Conservation (phyloP, 129 eudicot species). For the Pittosporum tobira region DNA sequence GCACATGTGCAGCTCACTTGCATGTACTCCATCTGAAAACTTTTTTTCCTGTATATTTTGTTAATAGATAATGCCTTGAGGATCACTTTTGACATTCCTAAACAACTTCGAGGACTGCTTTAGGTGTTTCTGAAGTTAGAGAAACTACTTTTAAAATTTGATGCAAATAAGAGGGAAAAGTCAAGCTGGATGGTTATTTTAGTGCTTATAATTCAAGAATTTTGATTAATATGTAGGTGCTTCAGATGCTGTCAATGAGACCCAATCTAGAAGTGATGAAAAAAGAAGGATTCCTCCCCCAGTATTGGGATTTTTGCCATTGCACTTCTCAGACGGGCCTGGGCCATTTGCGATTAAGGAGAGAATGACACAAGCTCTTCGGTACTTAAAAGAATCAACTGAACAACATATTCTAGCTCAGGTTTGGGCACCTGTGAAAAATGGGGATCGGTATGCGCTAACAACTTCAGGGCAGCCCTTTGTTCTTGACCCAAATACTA, state of each 20-base stretch:
- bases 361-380: constrained; percentile 94
- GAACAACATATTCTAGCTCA: constrained; percentile 81
- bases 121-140: no score
- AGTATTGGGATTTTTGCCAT: constrained; percentile 34
- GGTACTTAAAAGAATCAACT: constrained; percentile 75
- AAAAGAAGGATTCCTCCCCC: constrained; percentile 44
- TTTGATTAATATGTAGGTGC: constrained; percentile 26
- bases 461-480: constrained; percentile 95
- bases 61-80: no score
- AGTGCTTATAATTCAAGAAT: background rate
- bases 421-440: constrained; percentile 89
- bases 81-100: no score
- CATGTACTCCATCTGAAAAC: no score
- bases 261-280: constrained; percentile 24
- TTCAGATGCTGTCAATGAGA: constrained; percentile 33
- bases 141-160: no score
- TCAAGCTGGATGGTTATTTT: no score
- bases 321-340: constrained; percentile 41
- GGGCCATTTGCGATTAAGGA: constrained; percentile 68
- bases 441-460: constrained; percentile 53
- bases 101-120: no score
- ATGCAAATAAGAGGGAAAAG: no score
- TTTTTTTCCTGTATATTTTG: no score
- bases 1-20: no score
- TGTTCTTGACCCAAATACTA: constrained; percentile 76